Evolutionary conservation across 148 eudicot species (phyloP), one percentile per base, ranked within the genome.

Genomic region (Agrostemma githago): DNA sequence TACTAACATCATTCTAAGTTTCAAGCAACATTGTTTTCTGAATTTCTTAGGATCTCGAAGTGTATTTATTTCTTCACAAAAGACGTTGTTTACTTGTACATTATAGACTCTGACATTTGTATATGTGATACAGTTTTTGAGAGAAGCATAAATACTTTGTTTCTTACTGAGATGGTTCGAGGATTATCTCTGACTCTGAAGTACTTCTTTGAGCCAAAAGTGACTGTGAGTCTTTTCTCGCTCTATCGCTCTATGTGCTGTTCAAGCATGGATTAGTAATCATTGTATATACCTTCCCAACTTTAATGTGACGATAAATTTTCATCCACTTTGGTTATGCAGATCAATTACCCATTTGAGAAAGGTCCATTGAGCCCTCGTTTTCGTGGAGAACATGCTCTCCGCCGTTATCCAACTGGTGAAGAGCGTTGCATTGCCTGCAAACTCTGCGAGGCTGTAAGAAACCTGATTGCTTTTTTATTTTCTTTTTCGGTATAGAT

Each of bases 381-480:
- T 79, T 89, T 94, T 66, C 96, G 98, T 78, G 98, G 98, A 80
- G 97, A 92, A 75, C 98, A 94, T 80, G 96, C 97, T 54, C 97
- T 94, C 53, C 86, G 96, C 68, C 92, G 96, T 73, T 94, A 94
- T 78, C 88, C 97, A 68, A 94, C 97, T 77, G 98, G 98, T 71
- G 98, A 94, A 86, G 98, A 94, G 70, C 93, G 98, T 39, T 94
- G 98, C 86, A 94, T 94, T 81, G 97, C 98, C 72, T 89, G 96
- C 79, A 94, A 94, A 87, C 88, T 94, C 12, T 94, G 96, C 72
- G 97, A 94, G 86, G 98, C 96, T 86, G 95, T 90, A 81, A 88
- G 92, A 66, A 44, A 41, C 48, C 61, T 37, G 20, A 34, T 70
- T 42, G 37, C 12, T 20, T 70, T 62, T 38, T 34, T 34, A 3